Base-by-base conservation (phyloP, 2,329 filamentous ascomycete species). In the Fusarium camptoceras region DNA sequence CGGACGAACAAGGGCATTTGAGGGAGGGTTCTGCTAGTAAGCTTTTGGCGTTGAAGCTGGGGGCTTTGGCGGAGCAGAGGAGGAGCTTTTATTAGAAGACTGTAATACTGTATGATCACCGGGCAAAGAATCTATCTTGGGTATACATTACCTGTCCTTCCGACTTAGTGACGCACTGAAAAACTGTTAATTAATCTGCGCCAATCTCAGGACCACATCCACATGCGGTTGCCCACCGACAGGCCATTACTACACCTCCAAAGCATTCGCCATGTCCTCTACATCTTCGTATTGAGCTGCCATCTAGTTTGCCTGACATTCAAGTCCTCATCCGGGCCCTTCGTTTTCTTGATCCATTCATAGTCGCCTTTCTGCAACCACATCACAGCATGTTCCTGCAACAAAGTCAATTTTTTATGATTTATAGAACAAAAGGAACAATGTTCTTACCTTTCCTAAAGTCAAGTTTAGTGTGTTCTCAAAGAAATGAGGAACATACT, bases 41-140 rank as follows among this genome's bases (percentile, higher is more conserved):
- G 30, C 18, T 73, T 8, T 18, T 73, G 39, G 55, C 66, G 0
- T 71, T 73, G 20, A 73, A 73, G 55, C 22, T 73, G n/a, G 59
- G 71, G n/a, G 66, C 57, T 18, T 39, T 73, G 20, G 56, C 59
- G 0, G 62, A 65, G 1, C 59, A 70, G 16, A 64, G 59, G 3
- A 51, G 34, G 7, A 51, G 15, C 4, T 51, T 51, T 8, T 51
- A 51, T 10, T 51, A 51, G 18, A 2, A 10, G 15, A 4, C 8
- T 6, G 18, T 27, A 24, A 47, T 30, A 0, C 2, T 37, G 3
- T 37, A 1, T 9, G 0, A n/a, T 6, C 6, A 37, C n/a, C n/a
- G 11, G 16, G 5, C 16, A 18, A 9, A 9, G 6, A 4, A 37
- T 37, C 3, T 3, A 30, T 30, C 12, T 30, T n/a, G n/a, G n/a